A percentile compares a stretch with the other conserved stretches of the same genome.
These are phyloP conservation scores for Scutellaria baicalensis DNA, from an alignment of 257 asterid species.

Conservation along the genomic window DNA sequence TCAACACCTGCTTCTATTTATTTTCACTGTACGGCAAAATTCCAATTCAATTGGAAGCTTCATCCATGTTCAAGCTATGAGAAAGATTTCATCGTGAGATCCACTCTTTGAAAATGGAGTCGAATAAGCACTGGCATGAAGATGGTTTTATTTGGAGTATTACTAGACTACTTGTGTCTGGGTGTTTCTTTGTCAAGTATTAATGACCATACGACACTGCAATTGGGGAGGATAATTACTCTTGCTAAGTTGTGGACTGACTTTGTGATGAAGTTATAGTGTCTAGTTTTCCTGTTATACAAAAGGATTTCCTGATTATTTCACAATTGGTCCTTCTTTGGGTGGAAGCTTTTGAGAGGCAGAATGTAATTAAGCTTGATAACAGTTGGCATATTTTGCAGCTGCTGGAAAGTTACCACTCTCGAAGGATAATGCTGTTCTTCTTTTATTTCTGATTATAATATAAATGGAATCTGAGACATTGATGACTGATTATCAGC, in stretches of 20 bases:
- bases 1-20: neutral
- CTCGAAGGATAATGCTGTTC: constrained; percentile 21
- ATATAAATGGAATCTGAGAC: constrained; percentile 52
- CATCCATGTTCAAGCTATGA: neutral
- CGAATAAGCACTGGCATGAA: constrained; percentile 16
- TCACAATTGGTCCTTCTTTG: neutral
- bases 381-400: constrained; percentile 8
- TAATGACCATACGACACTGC: neutral
- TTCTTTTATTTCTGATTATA: constrained; percentile 11
- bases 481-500: constrained; percentile 22
- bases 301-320: constrained; percentile 20
- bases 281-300: neutral
- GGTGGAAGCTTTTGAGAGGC: constrained; percentile 19
- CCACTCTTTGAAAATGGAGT: constrained; percentile 16
- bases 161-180: constrained; percentile 6
- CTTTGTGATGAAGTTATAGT: constrained; percentile 10
- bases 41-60: neutral
- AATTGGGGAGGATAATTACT: constrained; percentile 3
- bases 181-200: constrained; percentile 13
- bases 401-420: constrained; percentile 21
- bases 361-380: constrained; percentile 21
- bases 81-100: neutral
- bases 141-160: constrained; percentile 23
- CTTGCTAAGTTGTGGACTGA: constrained; percentile 11
- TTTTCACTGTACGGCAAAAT: constrained; percentile 5